Evolutionary conservation across 2,329 filamentous ascomycete genomes (phyloP).

Genomic region (Diaporthe batatas): DNA sequence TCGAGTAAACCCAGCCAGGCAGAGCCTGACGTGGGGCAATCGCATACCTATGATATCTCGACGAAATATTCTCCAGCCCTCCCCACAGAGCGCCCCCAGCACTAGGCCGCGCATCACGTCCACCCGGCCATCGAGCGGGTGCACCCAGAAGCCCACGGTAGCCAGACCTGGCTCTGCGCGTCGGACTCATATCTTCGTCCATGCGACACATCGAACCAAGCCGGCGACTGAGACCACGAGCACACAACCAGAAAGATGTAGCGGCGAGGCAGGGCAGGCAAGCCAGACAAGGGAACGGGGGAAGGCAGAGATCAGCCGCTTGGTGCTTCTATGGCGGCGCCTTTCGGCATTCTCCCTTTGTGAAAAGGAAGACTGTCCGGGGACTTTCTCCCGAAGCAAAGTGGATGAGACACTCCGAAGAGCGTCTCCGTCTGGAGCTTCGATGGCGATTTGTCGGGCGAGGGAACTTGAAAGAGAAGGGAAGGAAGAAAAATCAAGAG

Average conservation of each 20-base stretch:
- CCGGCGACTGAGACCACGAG: constrained; percentile 16
- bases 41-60: constrained; percentile 98
- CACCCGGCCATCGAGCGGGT: constrained; percentile 56
- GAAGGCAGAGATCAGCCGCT: constrained; percentile 83
- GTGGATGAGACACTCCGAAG: constrained; percentile 51
- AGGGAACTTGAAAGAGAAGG: constrained; percentile 72
- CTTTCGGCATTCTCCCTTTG: constrained; percentile 82
- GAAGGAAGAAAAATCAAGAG: constrained; percentile 44
- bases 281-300: constrained; percentile 59
- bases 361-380: constrained; percentile 78
- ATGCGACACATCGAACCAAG: constrained; percentile 56
- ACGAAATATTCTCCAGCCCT: constrained; percentile 79
- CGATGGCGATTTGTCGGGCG: constrained; percentile 99
- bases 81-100: constrained; percentile 60
- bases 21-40: constrained; percentile 73
- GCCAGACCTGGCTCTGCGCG: constrained; percentile 53
- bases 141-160: constrained; percentile 45
- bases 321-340: constrained; percentile 99
- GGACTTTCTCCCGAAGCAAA: constrained; percentile 99
- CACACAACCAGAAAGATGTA: constrained; percentile 49
- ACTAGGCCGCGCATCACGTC: constrained; percentile 54
- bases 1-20: constrained; percentile 86
- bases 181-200: constrained; percentile 94
- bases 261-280: constrained; percentile 49
- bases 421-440: constrained; percentile 91